Base-by-base conservation (phyloP, 352 stramenopile genomes). In the Globisporangium orthogonon region DNA sequence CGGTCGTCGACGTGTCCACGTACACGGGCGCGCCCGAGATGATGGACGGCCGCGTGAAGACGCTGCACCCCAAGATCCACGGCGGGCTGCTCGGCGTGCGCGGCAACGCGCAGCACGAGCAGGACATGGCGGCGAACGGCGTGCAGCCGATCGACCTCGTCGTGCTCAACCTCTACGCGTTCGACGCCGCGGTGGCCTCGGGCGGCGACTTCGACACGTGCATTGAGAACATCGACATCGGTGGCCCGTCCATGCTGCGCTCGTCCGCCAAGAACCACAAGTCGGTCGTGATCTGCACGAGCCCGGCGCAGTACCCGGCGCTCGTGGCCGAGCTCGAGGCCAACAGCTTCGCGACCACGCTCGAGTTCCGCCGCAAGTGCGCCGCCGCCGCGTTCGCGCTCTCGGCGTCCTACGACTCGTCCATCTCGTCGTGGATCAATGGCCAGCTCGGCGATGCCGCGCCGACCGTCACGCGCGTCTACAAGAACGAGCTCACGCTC, bases 201-300 rank as follows among this genome's bases (percentile, higher is more conserved):
- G 83, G 82, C 43, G 73, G 84, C 28, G 81, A 92, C 61, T 99
- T 99, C 67, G 96, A 98, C 69, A 98, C 96, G 64, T 99, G 97
- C 83, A 98, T 99, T 67, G 97, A 99, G 74, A 99, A 99, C 83
- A 99, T 99, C 69, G 97, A 99, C 73, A 99, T 99, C 76, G 97
- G 97, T 47, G 97, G 97, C 13, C 97, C 97, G 18, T 98, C 88
- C 52, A 99, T 99, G 97, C 79, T 99, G 39, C 93, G 97, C 50
- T 98, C 95, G 47, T 98, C 97, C 33, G 97, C 97, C 53, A 99
- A 99, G 85, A 99, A 99, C 82, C 97, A 99, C 85, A 89, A 94
- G 64, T 97, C 97, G 54, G 98, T 99, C 17, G 91, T 98, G 18
- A 99, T 99, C 83, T 96, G 97, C 60, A 99, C 96, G 7, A 89